Evolutionary conservation across 805 yeast genomes (phyloP).

Genomic region (Wickerhamiella azymoides): DNA sequence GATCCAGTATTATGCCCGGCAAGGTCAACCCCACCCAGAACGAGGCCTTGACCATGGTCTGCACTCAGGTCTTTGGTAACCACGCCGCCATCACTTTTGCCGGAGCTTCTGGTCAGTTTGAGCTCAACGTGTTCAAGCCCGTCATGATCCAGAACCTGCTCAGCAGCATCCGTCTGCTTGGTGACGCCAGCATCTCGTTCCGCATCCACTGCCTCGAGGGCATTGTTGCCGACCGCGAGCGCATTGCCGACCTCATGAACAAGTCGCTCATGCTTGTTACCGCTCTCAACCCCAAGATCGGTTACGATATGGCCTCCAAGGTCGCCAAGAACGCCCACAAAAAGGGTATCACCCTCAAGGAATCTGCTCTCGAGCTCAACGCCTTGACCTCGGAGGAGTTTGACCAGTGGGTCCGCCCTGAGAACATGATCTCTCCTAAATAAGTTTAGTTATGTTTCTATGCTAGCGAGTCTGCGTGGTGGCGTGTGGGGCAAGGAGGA

Average conservation of each 20-base stretch:
- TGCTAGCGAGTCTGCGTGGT: no score
- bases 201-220: constrained; percentile 92
- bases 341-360: constrained; percentile 90
- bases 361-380: constrained; percentile 84
- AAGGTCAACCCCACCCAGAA: constrained; percentile 98
- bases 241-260: constrained; percentile 74
- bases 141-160: constrained; percentile 84
- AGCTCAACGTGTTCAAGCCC: constrained; percentile 96
- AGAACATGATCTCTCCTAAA: constrained; percentile 90
- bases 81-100: constrained; percentile 89
- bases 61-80: constrained; percentile 96
- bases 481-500: no score
- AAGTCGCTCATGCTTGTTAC: constrained; percentile 97
- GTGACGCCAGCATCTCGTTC: constrained; percentile 83
- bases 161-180: constrained; percentile 72
- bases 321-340: constrained; percentile 98
- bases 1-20: constrained; percentile 99
- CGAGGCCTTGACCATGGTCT: constrained; percentile 97
- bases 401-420: constrained; percentile 95
- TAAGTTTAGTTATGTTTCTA: no score
- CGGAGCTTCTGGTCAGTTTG: constrained; percentile 98
- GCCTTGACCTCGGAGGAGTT: constrained; percentile 75
- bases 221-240: constrained; percentile 73
- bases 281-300: constrained; percentile 96
- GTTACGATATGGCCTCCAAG: constrained; percentile 94